Base-by-base conservation (phyloP, 2,329 filamentous ascomycete genomes). In the Diaporthe citrichinensis region DNA sequence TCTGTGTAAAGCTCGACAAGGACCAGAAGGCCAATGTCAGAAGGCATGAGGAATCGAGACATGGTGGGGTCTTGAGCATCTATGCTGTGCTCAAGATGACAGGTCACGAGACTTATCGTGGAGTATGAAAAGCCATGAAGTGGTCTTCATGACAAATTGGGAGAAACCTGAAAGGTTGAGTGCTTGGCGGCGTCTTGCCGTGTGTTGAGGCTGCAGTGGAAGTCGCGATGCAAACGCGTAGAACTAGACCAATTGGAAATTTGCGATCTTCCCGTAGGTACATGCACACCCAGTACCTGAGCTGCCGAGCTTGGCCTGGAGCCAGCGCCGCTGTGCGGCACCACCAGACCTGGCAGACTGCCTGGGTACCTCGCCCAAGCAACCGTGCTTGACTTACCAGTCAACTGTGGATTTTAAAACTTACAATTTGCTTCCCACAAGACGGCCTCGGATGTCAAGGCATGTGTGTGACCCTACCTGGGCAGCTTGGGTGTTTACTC, bases 11-110 rank as follows among this genome's bases (percentile, higher is more conserved):
- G 88, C 80, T 95, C 91, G 71, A 97, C 90, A 72, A 99, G 90
- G 73, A 92, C 91, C 73, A 98, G 89, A 34, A 98, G 89, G 81
- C 94, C 93, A 79, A 98, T 90, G 82, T 97, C 98, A 79, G 95
- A 93, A 17, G 96, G 94, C n/a, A 94, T 98, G 61, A 98, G 89
- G 83, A 94, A 98, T 74, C 94, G 93, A 80, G 93, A 90, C 93
- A 96, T 97, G 71, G 20, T 77, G 57, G 58, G 39, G 44, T 2
- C 39, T 57, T 31, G 41, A 41, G 51, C 72, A 53, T 49, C 15
- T 69, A 25, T 53, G 65, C 41, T 23, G 23, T 49, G 62, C 61
- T 41, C 46, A 44, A 46, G 39, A n/a, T 20, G 36, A 53, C n/a
- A n/a, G 28, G 49, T 25, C 65, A 69, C 23, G 49, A 55, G 15